Conservation (phyloP, 148 eudicot genomes). For the Rhododendron ferrugineum region DNA sequence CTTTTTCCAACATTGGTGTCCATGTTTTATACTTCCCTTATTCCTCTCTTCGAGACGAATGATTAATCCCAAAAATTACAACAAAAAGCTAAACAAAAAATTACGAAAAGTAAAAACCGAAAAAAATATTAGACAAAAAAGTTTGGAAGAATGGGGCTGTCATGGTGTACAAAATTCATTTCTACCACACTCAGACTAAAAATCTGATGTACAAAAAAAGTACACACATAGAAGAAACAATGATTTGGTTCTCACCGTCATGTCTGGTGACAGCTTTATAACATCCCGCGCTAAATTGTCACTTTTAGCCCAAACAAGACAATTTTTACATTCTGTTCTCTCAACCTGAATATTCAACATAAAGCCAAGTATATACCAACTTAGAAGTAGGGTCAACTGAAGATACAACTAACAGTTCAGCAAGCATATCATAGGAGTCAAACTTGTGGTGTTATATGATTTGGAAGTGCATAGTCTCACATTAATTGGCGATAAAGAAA, state of each 20-base stretch:
- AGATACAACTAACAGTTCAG: not conserved
- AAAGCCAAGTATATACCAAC: not conserved
- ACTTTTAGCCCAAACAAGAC: slow-evolving; percentile 94
- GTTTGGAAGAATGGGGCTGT: not conserved
- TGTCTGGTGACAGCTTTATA: slow-evolving; percentile 43
- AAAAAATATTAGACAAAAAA: not conserved
- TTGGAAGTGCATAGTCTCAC: not conserved
- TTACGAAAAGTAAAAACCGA: too few species aligned
- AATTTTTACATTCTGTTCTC: slow-evolving; percentile 63
- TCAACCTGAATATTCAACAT: slow-evolving; percentile 47
- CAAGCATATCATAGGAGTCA: not conserved
- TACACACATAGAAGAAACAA: not conserved
- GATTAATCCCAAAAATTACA: not conserved
- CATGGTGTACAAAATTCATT: not conserved
- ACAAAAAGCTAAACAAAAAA: not conserved
- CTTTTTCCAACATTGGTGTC: not conserved
- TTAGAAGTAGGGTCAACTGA: not conserved
- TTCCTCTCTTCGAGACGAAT: not conserved
- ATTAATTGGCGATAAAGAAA: not conserved
- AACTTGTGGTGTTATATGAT: not conserved
- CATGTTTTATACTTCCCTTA: not conserved
- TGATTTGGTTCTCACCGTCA: slow-evolving; percentile 35
- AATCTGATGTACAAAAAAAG: not conserved
- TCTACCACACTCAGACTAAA: not conserved
- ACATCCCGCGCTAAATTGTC: slow-evolving; percentile 73